Evolutionary conservation across 768 basidiomycete species (phyloP).

Genomic region (Suillus sp.): DNA sequence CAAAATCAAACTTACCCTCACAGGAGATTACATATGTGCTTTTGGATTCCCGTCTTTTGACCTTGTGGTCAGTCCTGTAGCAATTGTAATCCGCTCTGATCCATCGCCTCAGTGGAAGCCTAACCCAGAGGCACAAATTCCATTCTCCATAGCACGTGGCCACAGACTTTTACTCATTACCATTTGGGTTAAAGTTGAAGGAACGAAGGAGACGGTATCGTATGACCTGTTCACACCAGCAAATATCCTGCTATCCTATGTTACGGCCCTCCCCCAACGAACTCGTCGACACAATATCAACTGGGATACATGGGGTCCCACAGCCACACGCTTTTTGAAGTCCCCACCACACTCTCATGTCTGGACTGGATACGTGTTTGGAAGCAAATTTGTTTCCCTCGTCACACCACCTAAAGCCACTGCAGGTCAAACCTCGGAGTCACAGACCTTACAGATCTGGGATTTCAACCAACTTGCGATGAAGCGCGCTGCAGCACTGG

Average conservation of each 20-base stretch:
- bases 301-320: conserved; percentile 58
- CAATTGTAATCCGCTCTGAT: no score
- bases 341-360: conserved; percentile 39
- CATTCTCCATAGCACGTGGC: background rate
- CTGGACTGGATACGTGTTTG: conserved; percentile 63
- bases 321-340: conserved; percentile 44
- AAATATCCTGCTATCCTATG: background rate
- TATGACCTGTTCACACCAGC: background rate
- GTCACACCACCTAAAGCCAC: background rate
- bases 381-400: conserved; percentile 44
- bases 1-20: no score
- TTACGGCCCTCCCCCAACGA: background rate
- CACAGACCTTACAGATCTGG: conserved; percentile 42
- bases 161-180: background rate
- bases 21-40: no score
- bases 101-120: background rate
- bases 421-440: conserved; percentile 6
- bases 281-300: conserved; percentile 25
- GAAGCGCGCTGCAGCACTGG: conserved; percentile 16
- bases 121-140: background rate
- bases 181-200: background rate
- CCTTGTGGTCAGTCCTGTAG: no score
- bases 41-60: no score
- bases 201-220: background rate
- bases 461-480: conserved; percentile 55